A percentile compares a stretch with the other conserved stretches of the same genome.
These are phyloP conservation scores for Lunularia cruciata DNA, from an alignment of 225 moss, liverwort and hornwort species.

Conservation along the genomic window DNA sequence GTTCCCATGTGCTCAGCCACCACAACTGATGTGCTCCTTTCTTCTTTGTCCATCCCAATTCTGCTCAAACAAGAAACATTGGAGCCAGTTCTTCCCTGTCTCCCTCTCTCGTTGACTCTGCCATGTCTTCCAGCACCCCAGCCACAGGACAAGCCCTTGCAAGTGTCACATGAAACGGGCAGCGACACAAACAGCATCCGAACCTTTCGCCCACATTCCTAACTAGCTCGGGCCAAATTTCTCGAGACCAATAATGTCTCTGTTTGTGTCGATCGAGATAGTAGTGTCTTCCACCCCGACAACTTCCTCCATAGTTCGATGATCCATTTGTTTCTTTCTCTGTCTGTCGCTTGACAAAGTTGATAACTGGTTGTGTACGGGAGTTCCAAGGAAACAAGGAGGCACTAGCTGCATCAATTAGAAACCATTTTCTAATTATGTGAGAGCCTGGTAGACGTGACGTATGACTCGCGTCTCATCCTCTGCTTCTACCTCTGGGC, in stretches of 20 bases:
- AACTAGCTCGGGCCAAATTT: not conserved
- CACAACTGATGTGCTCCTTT: not conserved
- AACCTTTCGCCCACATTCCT: not conserved
- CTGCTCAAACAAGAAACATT: not conserved
- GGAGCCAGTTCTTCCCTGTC: too few relatives aligned
- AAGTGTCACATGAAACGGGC: not conserved
- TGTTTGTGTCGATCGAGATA: not conserved
- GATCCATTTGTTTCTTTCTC: not conserved
- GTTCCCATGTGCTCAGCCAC: not conserved
- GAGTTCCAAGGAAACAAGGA: not conserved
- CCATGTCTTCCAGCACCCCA: not conserved
- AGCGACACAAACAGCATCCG: not conserved
- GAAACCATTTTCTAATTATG: not conserved
- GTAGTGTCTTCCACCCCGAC: not conserved
- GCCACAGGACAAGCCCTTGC: not conserved
- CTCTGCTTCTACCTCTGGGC: not conserved
- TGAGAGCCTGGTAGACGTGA: not conserved
- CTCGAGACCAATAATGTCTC: not conserved
- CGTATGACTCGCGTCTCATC: conserved; percentile 3
- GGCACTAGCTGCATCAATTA: not conserved
- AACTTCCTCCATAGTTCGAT: not conserved
- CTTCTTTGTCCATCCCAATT: not conserved
- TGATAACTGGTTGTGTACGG: too few relatives aligned
- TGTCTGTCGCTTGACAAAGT: not conserved
- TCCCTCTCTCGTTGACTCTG: not conserved